A percentile compares a stretch with the other conserved stretches of the same genome.
Conservation (phyloP, 2,329 filamentous ascomycete genomes). For the Penicillium sp. region DNA sequence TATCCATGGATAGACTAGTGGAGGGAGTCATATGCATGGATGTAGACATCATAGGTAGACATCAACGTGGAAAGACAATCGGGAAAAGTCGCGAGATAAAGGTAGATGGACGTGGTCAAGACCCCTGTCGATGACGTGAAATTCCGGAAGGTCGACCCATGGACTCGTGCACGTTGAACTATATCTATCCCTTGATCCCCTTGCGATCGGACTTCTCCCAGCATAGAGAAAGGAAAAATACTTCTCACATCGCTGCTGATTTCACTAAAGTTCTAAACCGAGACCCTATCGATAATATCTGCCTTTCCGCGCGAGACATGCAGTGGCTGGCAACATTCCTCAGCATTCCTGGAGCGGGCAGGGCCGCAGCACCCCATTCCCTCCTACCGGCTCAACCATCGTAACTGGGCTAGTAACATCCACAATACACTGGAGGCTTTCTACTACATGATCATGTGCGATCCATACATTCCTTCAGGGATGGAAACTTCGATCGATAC, state of each 20-base stretch:
- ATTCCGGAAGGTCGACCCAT: background rate
- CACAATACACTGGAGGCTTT: background rate
- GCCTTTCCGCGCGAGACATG: conserved; percentile 3
- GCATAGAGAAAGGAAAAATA: background rate
- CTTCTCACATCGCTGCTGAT: background rate
- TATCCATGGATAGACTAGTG: too few relatives aligned
- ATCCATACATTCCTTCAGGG: background rate
- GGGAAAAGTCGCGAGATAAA: too few relatives aligned
- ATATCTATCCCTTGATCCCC: background rate
- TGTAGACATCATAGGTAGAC: too few relatives aligned
- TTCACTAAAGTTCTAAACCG: background rate
- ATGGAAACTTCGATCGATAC: background rate
- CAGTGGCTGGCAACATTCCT: conserved; percentile 21
- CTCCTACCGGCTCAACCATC: background rate
- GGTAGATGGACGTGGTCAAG: too few relatives aligned
- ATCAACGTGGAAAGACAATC: too few relatives aligned
- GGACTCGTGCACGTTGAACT: background rate
- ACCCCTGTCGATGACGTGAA: conserved; percentile 1
- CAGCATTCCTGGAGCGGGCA: conserved; percentile 17
- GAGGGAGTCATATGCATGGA: too few relatives aligned
- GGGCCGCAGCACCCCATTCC: background rate
- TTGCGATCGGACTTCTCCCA: background rate
- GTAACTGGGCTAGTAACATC: background rate
- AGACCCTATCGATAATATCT: background rate
- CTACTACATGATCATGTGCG: background rate